Evolutionary conservation across 2,329 filamentous ascomycete species (phyloP).

Genomic region (Arthrobotrys musiformis): DNA sequence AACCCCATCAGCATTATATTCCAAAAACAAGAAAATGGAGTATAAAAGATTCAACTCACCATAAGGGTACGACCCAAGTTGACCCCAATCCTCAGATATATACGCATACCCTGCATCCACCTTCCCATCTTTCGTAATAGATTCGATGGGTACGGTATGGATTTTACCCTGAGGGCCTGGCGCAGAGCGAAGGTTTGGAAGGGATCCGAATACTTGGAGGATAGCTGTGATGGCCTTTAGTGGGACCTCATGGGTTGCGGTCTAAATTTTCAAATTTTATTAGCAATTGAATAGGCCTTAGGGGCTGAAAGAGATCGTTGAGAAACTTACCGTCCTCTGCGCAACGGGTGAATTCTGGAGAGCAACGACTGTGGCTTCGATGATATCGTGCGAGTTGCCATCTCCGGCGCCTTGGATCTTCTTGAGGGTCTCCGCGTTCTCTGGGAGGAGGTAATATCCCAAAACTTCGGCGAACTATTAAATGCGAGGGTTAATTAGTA

Average conservation of each 20-base stretch:
- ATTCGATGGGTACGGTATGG: constrained; percentile 69
- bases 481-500: not conserved
- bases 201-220: constrained; percentile 73
- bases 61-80: constrained; percentile 45
- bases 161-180: constrained; percentile 74
- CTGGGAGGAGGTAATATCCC: constrained; percentile 75
- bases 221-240: constrained; percentile 69
- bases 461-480: constrained; percentile 73
- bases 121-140: constrained; percentile 18
- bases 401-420: constrained; percentile 73
- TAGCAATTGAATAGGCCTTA: not conserved
- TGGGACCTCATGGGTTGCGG: constrained; percentile 38
- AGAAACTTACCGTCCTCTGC: constrained; percentile 35
- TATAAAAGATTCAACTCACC: constrained; percentile 19
- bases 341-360: constrained; percentile 29
- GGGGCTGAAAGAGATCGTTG: not conserved
- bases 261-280: not conserved
- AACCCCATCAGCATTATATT: not conserved
- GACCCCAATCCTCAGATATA: constrained; percentile 53
- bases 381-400: constrained; percentile 67
- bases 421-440: constrained; percentile 69
- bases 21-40: not conserved
- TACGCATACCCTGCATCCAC: constrained; percentile 36
- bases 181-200: constrained; percentile 72
- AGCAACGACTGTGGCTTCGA: constrained; percentile 3